Percentiles rank a stretch among this genome's conserved stretches.
These are phyloP conservation scores for Pythium grandisporangium DNA, from an alignment of 352 stramenopile genomes.

Conservation along the genomic window DNA sequence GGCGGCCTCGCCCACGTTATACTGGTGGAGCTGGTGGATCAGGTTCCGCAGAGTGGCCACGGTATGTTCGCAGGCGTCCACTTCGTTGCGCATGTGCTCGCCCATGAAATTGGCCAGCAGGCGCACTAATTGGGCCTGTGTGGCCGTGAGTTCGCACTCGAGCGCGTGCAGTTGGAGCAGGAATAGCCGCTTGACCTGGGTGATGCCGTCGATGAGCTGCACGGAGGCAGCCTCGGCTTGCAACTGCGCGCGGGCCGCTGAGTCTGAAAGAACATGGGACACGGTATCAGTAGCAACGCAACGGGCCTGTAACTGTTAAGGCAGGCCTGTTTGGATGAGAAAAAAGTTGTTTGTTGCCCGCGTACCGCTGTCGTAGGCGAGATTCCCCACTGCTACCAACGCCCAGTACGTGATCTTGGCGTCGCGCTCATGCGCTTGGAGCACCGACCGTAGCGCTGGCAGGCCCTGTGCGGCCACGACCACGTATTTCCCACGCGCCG, in stretches of 20 bases:
- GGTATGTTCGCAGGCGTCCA: constrained; percentile 38
- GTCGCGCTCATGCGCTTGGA: constrained; percentile 23
- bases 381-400: constrained; percentile 38
- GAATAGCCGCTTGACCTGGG: constrained; percentile 29
- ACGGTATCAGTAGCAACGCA: no score
- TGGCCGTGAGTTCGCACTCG: constrained; percentile 24
- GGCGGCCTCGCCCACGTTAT: constrained; percentile 38
- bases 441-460: constrained; percentile 21
- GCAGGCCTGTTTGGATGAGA: no score
- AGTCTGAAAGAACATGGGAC: background rate
- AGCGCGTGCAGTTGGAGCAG: constrained; percentile 34
- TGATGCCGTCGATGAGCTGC: constrained; percentile 30
- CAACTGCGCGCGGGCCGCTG: constrained; percentile 10
- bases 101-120: constrained; percentile 40
- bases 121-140: constrained; percentile 18
- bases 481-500: constrained; percentile 18
- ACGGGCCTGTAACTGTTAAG: no score
- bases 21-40: constrained; percentile 23
- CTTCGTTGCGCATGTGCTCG: constrained; percentile 60
- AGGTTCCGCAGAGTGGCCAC: constrained; percentile 25
- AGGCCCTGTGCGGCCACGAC: constrained; percentile 28
- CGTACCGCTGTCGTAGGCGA: constrained; percentile 25
- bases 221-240: constrained; percentile 7
- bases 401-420: constrained; percentile 46
- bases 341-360: no score